phyloP scores from a whole-genome alignment of 1,284 basidiomycete species.

The Sporisorium iseilematis-ciliati region DNA sequence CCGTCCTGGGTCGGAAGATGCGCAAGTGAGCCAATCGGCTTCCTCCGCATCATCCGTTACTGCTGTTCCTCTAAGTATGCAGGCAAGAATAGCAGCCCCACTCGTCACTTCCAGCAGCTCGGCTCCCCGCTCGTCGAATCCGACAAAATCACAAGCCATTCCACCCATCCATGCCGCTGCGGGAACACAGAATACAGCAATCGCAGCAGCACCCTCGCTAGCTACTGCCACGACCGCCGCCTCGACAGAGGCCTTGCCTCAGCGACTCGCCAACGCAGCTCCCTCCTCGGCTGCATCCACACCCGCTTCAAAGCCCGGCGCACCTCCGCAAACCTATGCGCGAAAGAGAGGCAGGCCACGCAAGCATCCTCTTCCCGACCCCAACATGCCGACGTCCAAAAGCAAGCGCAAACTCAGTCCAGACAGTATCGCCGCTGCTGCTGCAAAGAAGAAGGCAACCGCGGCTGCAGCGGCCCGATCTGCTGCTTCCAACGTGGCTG shows the following conservation, averaged over 20 bases:
- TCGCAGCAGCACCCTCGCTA: neutral
- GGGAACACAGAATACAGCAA: neutral
- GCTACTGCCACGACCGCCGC: neutral
- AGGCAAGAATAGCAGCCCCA: neutral
- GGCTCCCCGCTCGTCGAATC: neutral
- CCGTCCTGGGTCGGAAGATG: neutral
- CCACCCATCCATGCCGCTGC: neutral
- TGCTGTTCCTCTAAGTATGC: no score
- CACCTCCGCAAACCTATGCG: conserved; percentile 31
- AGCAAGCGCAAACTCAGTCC: conserved; percentile 37
- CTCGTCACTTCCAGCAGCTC: neutral
- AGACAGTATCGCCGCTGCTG: conserved; percentile 13
- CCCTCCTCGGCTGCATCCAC: conserved; percentile 36
- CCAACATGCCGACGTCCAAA: conserved; percentile 25
- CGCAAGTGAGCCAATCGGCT: neutral
- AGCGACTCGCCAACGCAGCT: conserved; percentile 6
- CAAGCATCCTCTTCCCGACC: conserved; percentile 47
- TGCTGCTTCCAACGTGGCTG: conserved; percentile 28
- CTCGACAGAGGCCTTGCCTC: neutral
- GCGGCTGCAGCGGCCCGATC: conserved; percentile 32
- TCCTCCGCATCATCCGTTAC: neutral
- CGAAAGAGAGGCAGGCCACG: conserved; percentile 42
- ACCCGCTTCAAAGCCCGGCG: conserved; percentile 31
- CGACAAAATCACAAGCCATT: no score
- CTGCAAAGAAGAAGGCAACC: conserved; percentile 23